Evolutionary conservation across 371 early-diverging fungal species (phyloP).

Genomic region (Lichtheimia ornata): DNA sequence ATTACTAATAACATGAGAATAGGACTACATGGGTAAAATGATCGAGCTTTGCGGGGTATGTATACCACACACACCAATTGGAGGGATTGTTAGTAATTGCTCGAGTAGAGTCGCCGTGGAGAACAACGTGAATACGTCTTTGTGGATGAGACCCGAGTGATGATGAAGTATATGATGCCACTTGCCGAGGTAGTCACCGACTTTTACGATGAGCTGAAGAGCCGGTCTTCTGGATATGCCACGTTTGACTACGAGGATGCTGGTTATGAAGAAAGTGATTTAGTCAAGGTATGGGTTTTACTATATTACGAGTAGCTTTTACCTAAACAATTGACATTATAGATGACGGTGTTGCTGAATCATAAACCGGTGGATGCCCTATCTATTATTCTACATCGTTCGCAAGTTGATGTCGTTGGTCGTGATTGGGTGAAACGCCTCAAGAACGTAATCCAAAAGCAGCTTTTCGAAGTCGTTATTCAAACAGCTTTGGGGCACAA

Average conservation of each 20-base stretch:
- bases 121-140: slow-evolving; percentile 84
- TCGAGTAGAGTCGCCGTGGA: slow-evolving; percentile 69
- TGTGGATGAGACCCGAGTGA: slow-evolving; percentile 84
- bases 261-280: slow-evolving; percentile 85
- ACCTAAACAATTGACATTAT: neutral
- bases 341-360: slow-evolving; percentile 90
- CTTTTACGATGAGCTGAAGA: slow-evolving; percentile 94
- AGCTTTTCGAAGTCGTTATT: slow-evolving; percentile 92
- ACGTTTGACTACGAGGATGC: slow-evolving; percentile 95
- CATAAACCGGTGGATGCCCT: slow-evolving; percentile 92
- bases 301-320: neutral
- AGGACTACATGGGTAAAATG: slow-evolving; percentile 86
- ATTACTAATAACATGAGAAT: neutral
- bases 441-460: slow-evolving; percentile 82
- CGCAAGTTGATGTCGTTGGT: slow-evolving; percentile 71
- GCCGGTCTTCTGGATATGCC: slow-evolving; percentile 91
- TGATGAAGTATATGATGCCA: slow-evolving; percentile 88
- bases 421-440: slow-evolving; percentile 82
- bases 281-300: slow-evolving; percentile 80
- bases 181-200: slow-evolving; percentile 92
- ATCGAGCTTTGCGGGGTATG: slow-evolving; percentile 89
- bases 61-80: neutral
- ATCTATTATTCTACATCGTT: slow-evolving; percentile 84
- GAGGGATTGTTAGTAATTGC: neutral
- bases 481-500: slow-evolving; percentile 85